Conservation (phyloP, 2,329 filamentous ascomycete species). For the Phyllosticta paracitricarpa region DNA sequence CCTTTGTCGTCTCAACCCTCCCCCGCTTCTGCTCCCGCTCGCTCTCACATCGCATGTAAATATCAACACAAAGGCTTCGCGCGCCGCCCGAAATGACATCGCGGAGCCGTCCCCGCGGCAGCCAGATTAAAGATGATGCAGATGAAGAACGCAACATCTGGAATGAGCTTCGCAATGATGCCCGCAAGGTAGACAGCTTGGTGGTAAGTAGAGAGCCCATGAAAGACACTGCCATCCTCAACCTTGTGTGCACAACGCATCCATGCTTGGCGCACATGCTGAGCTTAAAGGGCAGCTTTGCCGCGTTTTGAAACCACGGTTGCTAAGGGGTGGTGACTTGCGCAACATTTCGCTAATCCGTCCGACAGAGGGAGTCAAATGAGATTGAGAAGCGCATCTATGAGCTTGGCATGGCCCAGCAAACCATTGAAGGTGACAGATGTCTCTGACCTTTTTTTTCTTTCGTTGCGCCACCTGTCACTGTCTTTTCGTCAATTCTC, state of each 20-base stretch:
- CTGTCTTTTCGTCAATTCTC: background rate
- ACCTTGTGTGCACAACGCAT: background rate
- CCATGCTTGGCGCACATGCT: background rate
- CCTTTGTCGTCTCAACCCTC: background rate
- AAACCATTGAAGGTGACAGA: conserved; percentile 5
- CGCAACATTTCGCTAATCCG: background rate
- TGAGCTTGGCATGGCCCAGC: conserved; percentile 7
- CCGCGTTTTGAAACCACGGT: background rate
- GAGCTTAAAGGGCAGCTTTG: background rate
- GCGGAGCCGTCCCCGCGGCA: conserved; percentile 33
- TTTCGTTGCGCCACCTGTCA: background rate
- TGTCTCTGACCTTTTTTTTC: background rate
- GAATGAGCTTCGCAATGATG: conserved; percentile 37
- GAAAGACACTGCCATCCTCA: background rate
- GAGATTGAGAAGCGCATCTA: conserved; percentile 9
- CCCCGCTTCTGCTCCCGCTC: too few species aligned
- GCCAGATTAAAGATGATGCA: conserved; percentile 38
- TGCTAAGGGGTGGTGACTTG: background rate
- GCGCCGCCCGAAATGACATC: conserved; percentile 29
- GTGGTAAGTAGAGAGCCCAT: conserved; percentile 29
- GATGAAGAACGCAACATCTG: conserved; percentile 42
- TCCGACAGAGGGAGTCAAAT: conserved; percentile 8
- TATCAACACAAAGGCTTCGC: background rate
- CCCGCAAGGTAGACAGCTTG: conserved; percentile 35
- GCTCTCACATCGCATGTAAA: background rate